Conservation (phyloP, 208 protist genomes). For the Acanthamoeba lugdunensis region DNA sequence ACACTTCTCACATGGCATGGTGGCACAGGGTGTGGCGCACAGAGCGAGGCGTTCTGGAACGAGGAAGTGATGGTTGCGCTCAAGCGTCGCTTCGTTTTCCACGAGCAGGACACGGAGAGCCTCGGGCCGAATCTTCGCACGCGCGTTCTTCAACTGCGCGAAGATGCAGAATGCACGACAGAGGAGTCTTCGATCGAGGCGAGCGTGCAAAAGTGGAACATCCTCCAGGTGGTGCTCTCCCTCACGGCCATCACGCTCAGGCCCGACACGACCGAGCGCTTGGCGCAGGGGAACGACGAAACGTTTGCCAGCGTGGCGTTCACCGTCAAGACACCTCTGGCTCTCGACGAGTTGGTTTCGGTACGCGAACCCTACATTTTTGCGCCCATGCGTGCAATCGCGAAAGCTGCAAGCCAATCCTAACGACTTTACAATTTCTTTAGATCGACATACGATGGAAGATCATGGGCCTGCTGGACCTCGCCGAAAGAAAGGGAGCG, state of each 20-base stretch:
- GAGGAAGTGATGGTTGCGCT: background rate
- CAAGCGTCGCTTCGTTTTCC: slow-evolving; percentile 32
- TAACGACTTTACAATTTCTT: background rate
- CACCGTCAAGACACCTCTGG: background rate
- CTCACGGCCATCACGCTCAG: background rate
- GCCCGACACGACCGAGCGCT: background rate
- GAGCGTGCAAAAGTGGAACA: slow-evolving; percentile 18
- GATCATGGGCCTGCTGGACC: slow-evolving; percentile 13
- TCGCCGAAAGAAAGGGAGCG: background rate
- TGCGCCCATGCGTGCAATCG: background rate
- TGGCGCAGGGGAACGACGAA: background rate
- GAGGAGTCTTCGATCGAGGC: background rate
- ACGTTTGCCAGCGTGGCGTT: background rate
- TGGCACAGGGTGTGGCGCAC: background rate
- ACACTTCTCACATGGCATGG: background rate
- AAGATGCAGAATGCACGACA: background rate
- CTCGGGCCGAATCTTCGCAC: background rate
- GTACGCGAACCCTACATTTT: background rate
- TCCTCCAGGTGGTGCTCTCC: slow-evolving; percentile 9
- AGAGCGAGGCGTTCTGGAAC: slow-evolving; percentile 56
- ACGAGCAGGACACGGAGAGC: slow-evolving; percentile 23
- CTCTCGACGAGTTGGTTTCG: background rate
- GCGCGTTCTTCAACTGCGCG: background rate
- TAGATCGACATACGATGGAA: slow-evolving; percentile 59
- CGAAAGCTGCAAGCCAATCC: too few relatives aligned